Evolutionary conservation across 2,329 filamentous ascomycete genomes (phyloP), one percentile per base, ranked within the genome.

Genomic region (Sordariomycetes sp.): DNA sequence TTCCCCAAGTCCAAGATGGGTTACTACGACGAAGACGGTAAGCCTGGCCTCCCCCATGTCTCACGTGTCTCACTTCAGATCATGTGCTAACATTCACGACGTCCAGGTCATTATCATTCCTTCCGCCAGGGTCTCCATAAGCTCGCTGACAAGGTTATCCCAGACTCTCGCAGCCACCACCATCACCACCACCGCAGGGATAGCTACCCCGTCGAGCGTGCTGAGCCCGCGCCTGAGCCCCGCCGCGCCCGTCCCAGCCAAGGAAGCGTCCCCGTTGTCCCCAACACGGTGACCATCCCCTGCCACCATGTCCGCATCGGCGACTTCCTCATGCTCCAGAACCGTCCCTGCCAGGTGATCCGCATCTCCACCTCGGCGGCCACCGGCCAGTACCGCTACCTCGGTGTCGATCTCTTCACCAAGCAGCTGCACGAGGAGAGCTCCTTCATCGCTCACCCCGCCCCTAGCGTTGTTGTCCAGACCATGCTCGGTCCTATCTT

Each of bases 261-360:
- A 59, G 59, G 69, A 55, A 65, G 67, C 60, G 70, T 67, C 60
- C 64, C 68, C 54, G 70, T 70, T 64, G 66, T 78, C 60, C 81
- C 87, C 72, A 92, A 94, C 82, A 96, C 90, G 68, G 92, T 97
- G 74, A 93, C 92, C 72, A 97, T 99, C 76, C 94, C 95, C 65
- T 96, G 91, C 88, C 90, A 99, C 86, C 95, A 97, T 83, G 93
- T 99, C 80, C 94, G 94, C 80, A 89, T 97, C 69, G 94, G 94
- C 76, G 94, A 99, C 78, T 89, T 99, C 78, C 79, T 99, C 78
- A 95, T 97, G 80, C 90, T 99, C 66, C 94, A 99, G 84, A 93
- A 93, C 75, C 93, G 94, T 68, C 92, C 94, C 70, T 97, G 91
- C 89, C 94, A 99, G 85, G 93, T 99, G 76, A 99, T 99, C 82